These are phyloP conservation scores for Lactuca saligna DNA, from an alignment of 129 eudicot genomes.

Conservation along the genomic window DNA sequence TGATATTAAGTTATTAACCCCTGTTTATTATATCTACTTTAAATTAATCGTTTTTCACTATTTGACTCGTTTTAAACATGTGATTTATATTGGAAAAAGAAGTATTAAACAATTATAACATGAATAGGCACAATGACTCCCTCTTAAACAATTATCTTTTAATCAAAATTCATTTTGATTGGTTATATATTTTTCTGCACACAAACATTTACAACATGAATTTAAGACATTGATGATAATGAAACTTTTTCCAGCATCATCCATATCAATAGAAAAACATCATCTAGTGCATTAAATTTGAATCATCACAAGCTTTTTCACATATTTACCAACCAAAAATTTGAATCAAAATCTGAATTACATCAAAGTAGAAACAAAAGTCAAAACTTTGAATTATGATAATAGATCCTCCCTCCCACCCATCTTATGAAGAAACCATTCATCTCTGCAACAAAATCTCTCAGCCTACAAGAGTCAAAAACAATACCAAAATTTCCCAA, in stretches of 20 bases:
- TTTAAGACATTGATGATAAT: background rate
- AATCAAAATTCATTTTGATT: no score
- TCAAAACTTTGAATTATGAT: conserved; percentile 33
- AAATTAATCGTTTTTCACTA: no score
- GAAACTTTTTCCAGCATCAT: conserved; percentile 16
- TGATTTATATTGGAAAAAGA: no score
- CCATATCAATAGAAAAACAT: conserved; percentile 25
- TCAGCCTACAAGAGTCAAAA: conserved; percentile 31
- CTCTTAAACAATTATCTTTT: no score
- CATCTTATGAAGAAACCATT: conserved; percentile 27
- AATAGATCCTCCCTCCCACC: conserved; percentile 18
- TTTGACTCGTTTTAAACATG: no score
- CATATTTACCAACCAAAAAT: conserved; percentile 40
- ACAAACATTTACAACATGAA: background rate
- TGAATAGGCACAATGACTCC: no score
- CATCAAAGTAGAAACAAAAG: conserved; percentile 17
- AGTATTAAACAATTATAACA: no score
- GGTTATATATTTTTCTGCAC: no score
- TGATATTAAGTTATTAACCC: no score
- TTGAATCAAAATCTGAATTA: conserved; percentile 25
- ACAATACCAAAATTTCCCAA: background rate
- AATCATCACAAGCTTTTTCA: conserved; percentile 13
- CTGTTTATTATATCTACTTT: no score
- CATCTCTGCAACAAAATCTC: conserved; percentile 28
- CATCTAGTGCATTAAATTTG: conserved; percentile 23